phyloP scores from a whole-genome alignment of 441 rosid species.

The Adansonia rubrostipa region DNA sequence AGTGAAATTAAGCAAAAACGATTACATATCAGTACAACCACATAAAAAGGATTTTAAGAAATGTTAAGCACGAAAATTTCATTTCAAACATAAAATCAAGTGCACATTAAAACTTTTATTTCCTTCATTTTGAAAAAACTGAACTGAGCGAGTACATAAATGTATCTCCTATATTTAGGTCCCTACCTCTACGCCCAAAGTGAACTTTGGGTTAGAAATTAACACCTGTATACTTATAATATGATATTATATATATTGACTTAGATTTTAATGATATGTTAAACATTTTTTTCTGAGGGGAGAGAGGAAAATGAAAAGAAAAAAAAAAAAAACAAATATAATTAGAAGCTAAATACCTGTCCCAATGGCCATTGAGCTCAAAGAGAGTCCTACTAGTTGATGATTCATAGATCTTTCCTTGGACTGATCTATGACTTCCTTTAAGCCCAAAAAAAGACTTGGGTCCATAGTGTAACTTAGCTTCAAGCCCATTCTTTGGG shows the following conservation, averaged over 20 bases:
- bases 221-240: neutral
- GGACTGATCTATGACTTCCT: constrained; percentile 49
- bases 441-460: constrained; percentile 49
- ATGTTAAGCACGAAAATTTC: neutral
- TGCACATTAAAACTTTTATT: no score
- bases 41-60: neutral
- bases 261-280: neutral
- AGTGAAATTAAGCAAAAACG: neutral
- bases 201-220: neutral
- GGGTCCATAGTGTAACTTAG: constrained; percentile 48
- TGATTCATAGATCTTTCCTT: constrained; percentile 63
- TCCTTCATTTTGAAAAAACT: no score
- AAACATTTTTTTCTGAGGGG: neutral
- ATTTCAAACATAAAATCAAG: neutral
- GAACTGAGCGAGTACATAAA: no score
- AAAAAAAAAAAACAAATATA: neutral
- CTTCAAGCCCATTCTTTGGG: constrained; percentile 62
- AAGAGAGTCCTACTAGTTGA: constrained; percentile 48
- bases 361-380: constrained; percentile 76
- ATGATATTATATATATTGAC: neutral
- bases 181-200: no score
- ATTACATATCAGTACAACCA: neutral
- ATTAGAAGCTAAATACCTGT: constrained; percentile 43
- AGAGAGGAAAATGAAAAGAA: neutral
- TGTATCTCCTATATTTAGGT: no score